Conservation (phyloP, 2,329 filamentous ascomycete species). For the Purpureocillium takamizusanense region DNA sequence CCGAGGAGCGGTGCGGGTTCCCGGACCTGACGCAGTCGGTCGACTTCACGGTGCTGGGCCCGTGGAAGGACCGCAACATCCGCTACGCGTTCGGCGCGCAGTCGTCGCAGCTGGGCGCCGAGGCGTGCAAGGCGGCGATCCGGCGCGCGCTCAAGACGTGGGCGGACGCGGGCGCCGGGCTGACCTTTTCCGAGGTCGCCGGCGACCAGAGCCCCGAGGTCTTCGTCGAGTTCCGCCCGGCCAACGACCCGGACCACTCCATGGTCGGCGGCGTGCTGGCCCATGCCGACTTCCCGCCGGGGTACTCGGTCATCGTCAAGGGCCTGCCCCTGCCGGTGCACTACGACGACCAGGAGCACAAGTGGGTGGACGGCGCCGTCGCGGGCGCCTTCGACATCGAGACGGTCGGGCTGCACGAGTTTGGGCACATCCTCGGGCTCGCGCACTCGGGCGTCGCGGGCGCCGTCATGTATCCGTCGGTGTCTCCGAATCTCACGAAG, state of each 20-base stretch:
- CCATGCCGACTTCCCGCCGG: constrained; percentile 1
- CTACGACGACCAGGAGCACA: too few species aligned
- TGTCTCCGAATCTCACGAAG: background rate
- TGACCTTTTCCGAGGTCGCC: constrained; percentile 1
- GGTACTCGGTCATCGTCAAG: constrained; percentile 1
- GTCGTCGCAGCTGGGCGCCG: background rate
- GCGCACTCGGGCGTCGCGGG: background rate
- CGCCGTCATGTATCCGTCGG: background rate
- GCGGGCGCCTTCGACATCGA: background rate
- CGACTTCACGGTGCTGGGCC: constrained; percentile 1
- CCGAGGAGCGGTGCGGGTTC: constrained; percentile 1
- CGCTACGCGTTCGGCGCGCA: background rate
- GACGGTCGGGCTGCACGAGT: constrained; percentile 1
- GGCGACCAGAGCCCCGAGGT: background rate
- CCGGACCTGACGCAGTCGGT: constrained; percentile 1
- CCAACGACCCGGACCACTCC: constrained; percentile 3
- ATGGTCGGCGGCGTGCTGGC: constrained; percentile 2
- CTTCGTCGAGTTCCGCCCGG: constrained; percentile 1
- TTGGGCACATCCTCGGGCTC: background rate
- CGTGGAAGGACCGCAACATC: constrained; percentile 3
- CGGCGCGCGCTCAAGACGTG: constrained; percentile 1
- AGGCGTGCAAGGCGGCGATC: background rate
- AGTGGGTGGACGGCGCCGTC: constrained; percentile 1
- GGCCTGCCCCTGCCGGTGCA: background rate
- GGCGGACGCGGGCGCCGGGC: background rate